phyloP scores from a whole-genome alignment of 2,329 filamentous ascomycete species.

The Davidsoniella virescens region DNA sequence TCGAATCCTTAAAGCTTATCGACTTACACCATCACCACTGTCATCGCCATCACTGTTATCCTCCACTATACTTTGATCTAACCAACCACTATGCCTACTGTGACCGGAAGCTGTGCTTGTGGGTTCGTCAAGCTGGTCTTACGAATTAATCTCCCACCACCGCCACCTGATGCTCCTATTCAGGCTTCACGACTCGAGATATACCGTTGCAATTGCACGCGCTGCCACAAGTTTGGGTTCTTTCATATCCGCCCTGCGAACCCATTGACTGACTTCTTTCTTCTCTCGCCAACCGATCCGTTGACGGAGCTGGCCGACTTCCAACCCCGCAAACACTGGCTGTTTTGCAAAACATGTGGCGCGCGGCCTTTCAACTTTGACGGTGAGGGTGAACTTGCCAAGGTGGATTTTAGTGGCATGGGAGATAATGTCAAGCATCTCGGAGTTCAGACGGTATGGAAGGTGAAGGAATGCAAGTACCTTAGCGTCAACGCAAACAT shows the following conservation, averaged over 20 bases:
- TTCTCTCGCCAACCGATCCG: slow-evolving; percentile 26
- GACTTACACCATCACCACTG: background rate
- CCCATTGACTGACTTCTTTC: slow-evolving; percentile 27
- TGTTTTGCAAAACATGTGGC: slow-evolving; percentile 21
- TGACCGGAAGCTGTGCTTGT: slow-evolving; percentile 8
- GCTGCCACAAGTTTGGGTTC: slow-evolving; percentile 28
- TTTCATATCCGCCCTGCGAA: slow-evolving; percentile 25
- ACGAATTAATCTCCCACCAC: slow-evolving; percentile 7
- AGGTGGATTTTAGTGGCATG: slow-evolving; percentile 9
- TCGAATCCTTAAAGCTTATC: background rate
- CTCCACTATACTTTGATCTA: background rate
- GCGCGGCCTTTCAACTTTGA: slow-evolving; percentile 23
- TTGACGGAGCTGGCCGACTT: slow-evolving; percentile 25
- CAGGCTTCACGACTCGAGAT: slow-evolving; percentile 29
- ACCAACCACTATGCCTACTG: slow-evolving; percentile 4
- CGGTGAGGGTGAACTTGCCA: slow-evolving; percentile 5
- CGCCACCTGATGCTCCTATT: slow-evolving; percentile 14
- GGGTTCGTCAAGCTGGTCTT: slow-evolving; percentile 10
- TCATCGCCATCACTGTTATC: background rate
- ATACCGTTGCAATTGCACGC: slow-evolving; percentile 27
- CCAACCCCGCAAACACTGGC: slow-evolving; percentile 19
- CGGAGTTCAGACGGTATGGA: slow-evolving; percentile 9
- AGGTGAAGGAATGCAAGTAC: slow-evolving; percentile 7
- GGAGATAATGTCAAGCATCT: slow-evolving; percentile 4
- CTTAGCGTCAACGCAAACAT: slow-evolving; percentile 12